A percentile compares a stretch with the other conserved stretches of the same genome.
phyloP scores from a whole-genome alignment of 2,329 filamentous ascomycete species.

The Pseudogymnoascus sp. region DNA sequence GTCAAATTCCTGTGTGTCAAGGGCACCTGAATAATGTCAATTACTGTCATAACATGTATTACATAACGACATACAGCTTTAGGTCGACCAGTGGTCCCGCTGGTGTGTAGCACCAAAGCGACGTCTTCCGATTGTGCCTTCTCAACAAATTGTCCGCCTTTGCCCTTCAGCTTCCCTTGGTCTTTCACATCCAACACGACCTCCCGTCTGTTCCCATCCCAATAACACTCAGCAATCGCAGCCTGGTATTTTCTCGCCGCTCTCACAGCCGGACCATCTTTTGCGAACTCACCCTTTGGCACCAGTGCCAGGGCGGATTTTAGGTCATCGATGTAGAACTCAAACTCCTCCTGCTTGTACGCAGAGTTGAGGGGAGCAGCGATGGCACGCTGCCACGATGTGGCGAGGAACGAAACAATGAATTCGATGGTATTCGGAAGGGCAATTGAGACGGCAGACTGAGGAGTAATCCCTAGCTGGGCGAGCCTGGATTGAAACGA shows the following conservation, averaged over 20 bases:
- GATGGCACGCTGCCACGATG: conserved; percentile 73
- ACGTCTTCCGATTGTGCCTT: conserved; percentile 65
- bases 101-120: conserved; percentile 74
- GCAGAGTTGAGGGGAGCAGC: conserved; percentile 80
- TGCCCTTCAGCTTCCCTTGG: conserved; percentile 52
- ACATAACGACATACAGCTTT: conserved; percentile 55
- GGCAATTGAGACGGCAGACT: conserved; percentile 71
- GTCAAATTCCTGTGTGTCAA: conserved; percentile 75
- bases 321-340: conserved; percentile 85
- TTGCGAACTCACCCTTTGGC: conserved; percentile 58
- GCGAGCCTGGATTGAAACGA: conserved; percentile 73
- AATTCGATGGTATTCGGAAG: conserved; percentile 81
- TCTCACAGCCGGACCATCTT: conserved; percentile 61
- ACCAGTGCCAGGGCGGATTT: conserved; percentile 71
- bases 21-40: conserved; percentile 47
- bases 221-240: conserved; percentile 81
- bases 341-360: conserved; percentile 84
- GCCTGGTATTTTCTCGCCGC: conserved; percentile 72
- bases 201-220: conserved; percentile 54
- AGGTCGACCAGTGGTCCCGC: conserved; percentile 74
- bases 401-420: conserved; percentile 77
- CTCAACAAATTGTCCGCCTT: conserved; percentile 39
- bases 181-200: conserved; percentile 74
- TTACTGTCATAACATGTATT: conserved; percentile 6
- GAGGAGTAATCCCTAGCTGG: conserved; percentile 58